Base-by-base conservation (phyloP, 2,329 filamentous ascomycete species). In the Cordyceps tenuipes region DNA sequence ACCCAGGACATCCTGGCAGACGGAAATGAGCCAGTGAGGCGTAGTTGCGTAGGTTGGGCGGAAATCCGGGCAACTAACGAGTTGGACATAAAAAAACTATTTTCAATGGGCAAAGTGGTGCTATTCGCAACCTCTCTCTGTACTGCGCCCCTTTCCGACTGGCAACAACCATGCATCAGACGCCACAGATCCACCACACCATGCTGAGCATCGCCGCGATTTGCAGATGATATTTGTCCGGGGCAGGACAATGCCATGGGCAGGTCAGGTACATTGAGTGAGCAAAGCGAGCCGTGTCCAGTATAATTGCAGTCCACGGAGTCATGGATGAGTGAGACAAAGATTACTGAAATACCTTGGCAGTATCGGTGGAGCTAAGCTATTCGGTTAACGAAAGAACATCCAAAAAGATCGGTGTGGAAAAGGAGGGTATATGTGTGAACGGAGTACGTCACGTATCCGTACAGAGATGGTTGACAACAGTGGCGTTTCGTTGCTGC, bases 161-260 rank as follows among this genome's bases (percentile, higher is more conserved):
- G 23, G 41, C 48, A 52, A 17, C 29, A 39, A 54, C 36, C 51
- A 60, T 60, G 58, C 34, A 26, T 3, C 43, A 56, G 44, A 44
- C 52, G 52, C 59, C 59, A 60, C 51, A 51, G 59, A 56, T 60
- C 59, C 59, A 56, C 59, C 59, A 56, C 59, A 60, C 59, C 59
- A 56, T 36, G 34, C 52, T 43, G 17, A 34, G 59, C 29, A 56
- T 50, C 59, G 52, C 51, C 46, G 34, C 49, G 57, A 60, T 60
- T 60, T 60, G 58, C 58, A 60, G 58, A 60, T 60, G 48, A 49
- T 39, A 29, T 44, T 49, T 34, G 23, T 19, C 48, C 57, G 39
- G n/a, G n/a, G n/a, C n/a, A n/a, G n/a, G 29, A 46, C 47, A 31
- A 31, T 51, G 36, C 17, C 55, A 26, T 26, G 34, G 7, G 17